Percentiles rank a stretch among this genome's conserved stretches.
Conservation (phyloP, 371 early-diverging fungal genomes). For the Ordospora pajunii region DNA sequence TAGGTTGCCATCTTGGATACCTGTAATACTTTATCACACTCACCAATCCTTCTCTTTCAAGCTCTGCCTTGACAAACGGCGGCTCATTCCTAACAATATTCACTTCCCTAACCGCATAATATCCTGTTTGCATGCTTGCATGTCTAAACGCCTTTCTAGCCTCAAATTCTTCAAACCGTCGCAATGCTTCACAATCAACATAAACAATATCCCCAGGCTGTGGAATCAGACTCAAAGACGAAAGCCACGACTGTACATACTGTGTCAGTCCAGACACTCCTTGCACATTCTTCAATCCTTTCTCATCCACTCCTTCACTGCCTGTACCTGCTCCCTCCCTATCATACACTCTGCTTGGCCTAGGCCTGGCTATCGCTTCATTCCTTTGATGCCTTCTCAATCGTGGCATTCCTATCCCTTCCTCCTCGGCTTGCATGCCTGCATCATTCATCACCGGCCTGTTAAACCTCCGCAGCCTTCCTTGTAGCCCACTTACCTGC, state of each 20-base stretch:
- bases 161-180: not conserved
- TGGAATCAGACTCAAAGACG: not conserved
- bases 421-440: not conserved
- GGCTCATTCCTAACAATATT: not conserved
- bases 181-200: not conserved
- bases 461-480: not conserved
- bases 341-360: not conserved
- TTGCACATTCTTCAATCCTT: not conserved
- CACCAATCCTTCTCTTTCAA: not conserved
- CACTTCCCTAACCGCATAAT: not conserved
- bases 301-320: not conserved
- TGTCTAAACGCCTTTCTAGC: not conserved
- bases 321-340: not conserved
- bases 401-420: not conserved
- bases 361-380: not conserved
- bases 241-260: slow-evolving; percentile 8
- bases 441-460: not conserved
- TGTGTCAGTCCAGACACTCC: not conserved
- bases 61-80: not conserved
- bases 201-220: not conserved
- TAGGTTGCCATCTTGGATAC: not conserved
- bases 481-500: not conserved
- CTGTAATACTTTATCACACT: not conserved
- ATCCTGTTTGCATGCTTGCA: not conserved
- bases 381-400: not conserved